Evolutionary conservation across 257 asterid genomes (phyloP).

Genomic region (Buddleja alternifolia): DNA sequence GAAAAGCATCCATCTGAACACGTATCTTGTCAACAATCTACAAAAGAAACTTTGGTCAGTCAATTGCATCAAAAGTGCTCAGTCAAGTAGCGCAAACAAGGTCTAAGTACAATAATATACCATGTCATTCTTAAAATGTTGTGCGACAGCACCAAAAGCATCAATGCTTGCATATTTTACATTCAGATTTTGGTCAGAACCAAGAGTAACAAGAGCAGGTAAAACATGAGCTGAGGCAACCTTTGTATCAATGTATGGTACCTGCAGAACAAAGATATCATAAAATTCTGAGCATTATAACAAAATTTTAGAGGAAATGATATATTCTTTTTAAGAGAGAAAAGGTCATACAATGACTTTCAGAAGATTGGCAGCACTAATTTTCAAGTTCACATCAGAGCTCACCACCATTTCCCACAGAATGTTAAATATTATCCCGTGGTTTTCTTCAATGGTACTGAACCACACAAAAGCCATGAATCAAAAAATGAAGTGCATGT

Average conservation of each 20-base stretch:
- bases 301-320: constrained; percentile 20
- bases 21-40: constrained; percentile 98
- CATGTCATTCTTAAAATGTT: constrained; percentile 85
- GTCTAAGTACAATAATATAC: constrained; percentile 39
- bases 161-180: constrained; percentile 94
- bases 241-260: constrained; percentile 84
- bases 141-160: constrained; percentile 97
- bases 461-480: constrained; percentile 32
- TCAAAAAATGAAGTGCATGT: constrained; percentile 28
- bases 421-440: constrained; percentile 72
- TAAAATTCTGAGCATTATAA: constrained; percentile 3
- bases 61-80: constrained; percentile 29
- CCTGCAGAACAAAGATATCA: constrained; percentile 47
- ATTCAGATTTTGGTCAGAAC: constrained; percentile 92
- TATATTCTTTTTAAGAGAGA: neutral
- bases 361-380: constrained; percentile 76
- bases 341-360: constrained; percentile 80
- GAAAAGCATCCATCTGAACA: constrained; percentile 98
- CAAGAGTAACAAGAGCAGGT: constrained; percentile 98
- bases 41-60: constrained; percentile 32
- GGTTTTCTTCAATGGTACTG: constrained; percentile 90
- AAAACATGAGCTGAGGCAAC: constrained; percentile 84
- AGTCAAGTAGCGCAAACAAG: constrained; percentile 20
- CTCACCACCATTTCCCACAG: constrained; percentile 98
- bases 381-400: constrained; percentile 67